Base-by-base conservation (phyloP, 2,329 filamentous ascomycete species). In the Aspergillus carbonarius region DNA sequence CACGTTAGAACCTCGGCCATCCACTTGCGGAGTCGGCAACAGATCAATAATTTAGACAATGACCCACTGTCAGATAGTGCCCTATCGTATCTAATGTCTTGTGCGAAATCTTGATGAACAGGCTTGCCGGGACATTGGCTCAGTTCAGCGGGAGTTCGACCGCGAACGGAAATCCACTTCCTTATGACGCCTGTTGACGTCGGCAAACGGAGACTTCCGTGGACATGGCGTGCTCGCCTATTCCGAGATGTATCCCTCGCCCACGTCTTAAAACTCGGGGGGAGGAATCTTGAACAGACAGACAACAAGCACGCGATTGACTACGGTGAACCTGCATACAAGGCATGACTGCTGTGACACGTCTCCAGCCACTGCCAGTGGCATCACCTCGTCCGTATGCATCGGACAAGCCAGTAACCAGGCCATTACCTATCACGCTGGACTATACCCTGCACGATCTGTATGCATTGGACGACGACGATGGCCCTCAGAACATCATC, bases 371-470 rank as follows among this genome's bases (percentile, higher is more conserved):
- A 15, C 27, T 54, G n/a, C n/a, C n/a, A 20, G 9, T 54, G 35
- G 23, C 32, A 8, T 18, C 49, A 4, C 15, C 18, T 18, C 9
- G 39, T 18, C n/a, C 15, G 6, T 25, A 18, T 34, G 1, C n/a
- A 15, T 54, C 37, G 6, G n/a, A 7, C 12, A 34, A 40, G 25
- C 7, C 27, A 9, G 3, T 48, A 8, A 51, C 1, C 1, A 30
- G 15, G 1, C 15, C 15, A n/a, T 54, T 25, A 3, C 42, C 39
- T 8, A 25, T 58, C 18, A 7, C 34, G 3, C 49, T 58, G 3
- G 55, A 58, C 55, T 54, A n/a, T 32, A 58, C 55, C 3, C 17
- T 58, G 20, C 37, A 27, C 18, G 50, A 58, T 8, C 55, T 58
- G 5, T 58, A 58, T 9, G 10, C 30, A 1, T 18, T 58, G 15